Percentiles rank a stretch among this genome's conserved stretches.
Evolutionary conservation across 1,284 basidiomycete species (phyloP).

Genomic region (Cystobasidium sp.): DNA sequence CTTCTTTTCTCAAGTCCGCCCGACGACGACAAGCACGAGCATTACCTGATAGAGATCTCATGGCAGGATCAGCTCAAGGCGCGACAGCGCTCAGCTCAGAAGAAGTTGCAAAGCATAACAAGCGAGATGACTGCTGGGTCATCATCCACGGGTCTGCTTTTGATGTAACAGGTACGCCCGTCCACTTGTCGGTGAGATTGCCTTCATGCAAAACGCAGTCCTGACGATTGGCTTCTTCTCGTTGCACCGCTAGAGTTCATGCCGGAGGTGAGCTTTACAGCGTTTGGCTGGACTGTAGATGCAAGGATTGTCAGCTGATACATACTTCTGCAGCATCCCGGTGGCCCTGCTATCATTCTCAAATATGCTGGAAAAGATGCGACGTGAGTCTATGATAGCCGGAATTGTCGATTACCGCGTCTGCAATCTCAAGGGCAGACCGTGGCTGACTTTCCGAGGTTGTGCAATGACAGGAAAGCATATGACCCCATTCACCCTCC

Average conservation of each 20-base stretch:
- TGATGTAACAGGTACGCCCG: conserved; percentile 28
- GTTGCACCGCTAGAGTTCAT: conserved; percentile 46
- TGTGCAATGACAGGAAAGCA: conserved; percentile 62
- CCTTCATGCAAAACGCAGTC: not conserved
- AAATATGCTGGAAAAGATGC: conserved; percentile 79
- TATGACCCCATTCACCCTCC: conserved; percentile 63
- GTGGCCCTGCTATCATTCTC: conserved; percentile 75
- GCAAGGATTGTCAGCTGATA: conserved; percentile 52
- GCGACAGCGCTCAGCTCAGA: conserved; percentile 53
- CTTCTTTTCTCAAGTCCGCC: too few species aligned
- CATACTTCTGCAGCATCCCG: conserved; percentile 65
- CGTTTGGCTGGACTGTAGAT: conserved; percentile 53
- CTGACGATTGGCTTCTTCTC: conserved; percentile 12
- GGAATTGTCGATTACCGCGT: not conserved
- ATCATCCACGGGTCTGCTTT: conserved; percentile 72
- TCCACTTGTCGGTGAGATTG: not conserved
- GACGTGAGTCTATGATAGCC: conserved; percentile 53
- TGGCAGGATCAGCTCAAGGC: conserved; percentile 17
- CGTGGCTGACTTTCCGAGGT: not conserved
- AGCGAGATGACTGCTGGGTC: conserved; percentile 79
- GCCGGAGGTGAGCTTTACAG: conserved; percentile 34
- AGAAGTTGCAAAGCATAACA: conserved; percentile 72
- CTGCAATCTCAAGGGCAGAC: conserved; percentile 1
- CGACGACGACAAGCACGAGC: too few species aligned
- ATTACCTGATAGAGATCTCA: not conserved